Evolutionary conservation across 768 basidiomycete species (phyloP).

Genomic region (Roridomyces roridus): DNA sequence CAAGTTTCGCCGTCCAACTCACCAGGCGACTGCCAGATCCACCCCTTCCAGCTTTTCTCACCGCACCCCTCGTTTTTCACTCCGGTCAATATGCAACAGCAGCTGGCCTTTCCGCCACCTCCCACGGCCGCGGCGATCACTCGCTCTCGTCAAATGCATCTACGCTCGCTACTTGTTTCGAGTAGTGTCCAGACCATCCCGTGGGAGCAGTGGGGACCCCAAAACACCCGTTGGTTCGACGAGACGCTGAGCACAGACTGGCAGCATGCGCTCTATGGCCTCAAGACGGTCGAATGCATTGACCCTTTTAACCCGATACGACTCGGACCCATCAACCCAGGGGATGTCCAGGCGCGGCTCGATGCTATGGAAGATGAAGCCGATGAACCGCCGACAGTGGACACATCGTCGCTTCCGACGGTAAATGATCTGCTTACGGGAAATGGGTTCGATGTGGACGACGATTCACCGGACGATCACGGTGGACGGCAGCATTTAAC

Average conservation of each 20-base stretch:
- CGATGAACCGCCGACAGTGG: neutral
- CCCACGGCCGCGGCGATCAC: constrained; percentile 2
- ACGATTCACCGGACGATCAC: neutral
- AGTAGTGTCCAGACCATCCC: constrained; percentile 34
- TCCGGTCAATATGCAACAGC: constrained; percentile 14
- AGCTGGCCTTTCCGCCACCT: constrained; percentile 8
- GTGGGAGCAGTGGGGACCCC: constrained; percentile 60
- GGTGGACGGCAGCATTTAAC: constrained; percentile 2
- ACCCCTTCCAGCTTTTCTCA: constrained; percentile 14
- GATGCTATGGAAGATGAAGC: constrained; percentile 1
- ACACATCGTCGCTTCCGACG: constrained; percentile 14
- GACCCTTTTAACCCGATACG: constrained; percentile 21
- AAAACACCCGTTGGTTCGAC: constrained; percentile 59
- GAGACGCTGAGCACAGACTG: constrained; percentile 57
- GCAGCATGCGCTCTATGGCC: constrained; percentile 61
- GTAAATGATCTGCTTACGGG: constrained; percentile 20
- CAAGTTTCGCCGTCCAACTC: too few relatives aligned
- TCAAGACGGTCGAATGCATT: constrained; percentile 55
- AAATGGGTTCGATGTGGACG: constrained; percentile 17
- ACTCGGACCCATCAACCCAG: constrained; percentile 4
- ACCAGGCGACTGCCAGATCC: constrained; percentile 3
- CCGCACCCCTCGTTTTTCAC: constrained; percentile 20
- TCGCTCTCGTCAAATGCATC: constrained; percentile 17
- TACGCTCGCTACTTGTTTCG: constrained; percentile 25
- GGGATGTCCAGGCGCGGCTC: constrained; percentile 3